Conservation (phyloP, 805 yeast genomes). For the Jamesozyma lodderae region DNA sequence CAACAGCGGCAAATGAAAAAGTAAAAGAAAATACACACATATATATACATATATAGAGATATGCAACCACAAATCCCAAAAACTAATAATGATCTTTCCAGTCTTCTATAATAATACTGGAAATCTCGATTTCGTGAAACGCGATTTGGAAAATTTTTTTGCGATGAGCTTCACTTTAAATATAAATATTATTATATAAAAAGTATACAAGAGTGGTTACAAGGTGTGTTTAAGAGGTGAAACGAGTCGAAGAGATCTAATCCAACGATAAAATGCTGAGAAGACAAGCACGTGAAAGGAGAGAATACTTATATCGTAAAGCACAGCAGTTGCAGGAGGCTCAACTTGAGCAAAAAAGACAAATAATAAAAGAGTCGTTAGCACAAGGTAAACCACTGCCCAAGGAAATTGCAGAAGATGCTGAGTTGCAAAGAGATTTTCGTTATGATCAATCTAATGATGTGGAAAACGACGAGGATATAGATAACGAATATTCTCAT, state of each 20-base stretch:
- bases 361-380: constrained; percentile 73
- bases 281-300: constrained; percentile 91
- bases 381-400: constrained; percentile 88
- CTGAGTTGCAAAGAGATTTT: constrained; percentile 67
- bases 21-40: not conserved
- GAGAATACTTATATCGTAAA: constrained; percentile 84
- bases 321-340: constrained; percentile 88
- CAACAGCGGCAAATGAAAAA: not conserved
- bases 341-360: constrained; percentile 74
- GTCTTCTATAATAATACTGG: too few relatives aligned
- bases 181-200: not conserved
- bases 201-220: not conserved
- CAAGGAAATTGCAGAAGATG: constrained; percentile 84
- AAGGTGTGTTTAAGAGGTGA: not conserved
- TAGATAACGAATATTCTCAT: constrained; percentile 89
- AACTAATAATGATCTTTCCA: too few relatives aligned
- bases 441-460: constrained; percentile 74
- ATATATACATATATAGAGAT: not conserved
- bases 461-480: constrained; percentile 30
- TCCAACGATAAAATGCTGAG: constrained; percentile 45
- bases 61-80: not conserved
- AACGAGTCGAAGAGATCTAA: not conserved
- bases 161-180: constrained; percentile 9
- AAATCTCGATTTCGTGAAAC: too few relatives aligned
- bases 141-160: constrained; percentile 10